Base-by-base conservation (phyloP, 2,329 filamentous ascomycete genomes). In the Alternaria panax region DNA sequence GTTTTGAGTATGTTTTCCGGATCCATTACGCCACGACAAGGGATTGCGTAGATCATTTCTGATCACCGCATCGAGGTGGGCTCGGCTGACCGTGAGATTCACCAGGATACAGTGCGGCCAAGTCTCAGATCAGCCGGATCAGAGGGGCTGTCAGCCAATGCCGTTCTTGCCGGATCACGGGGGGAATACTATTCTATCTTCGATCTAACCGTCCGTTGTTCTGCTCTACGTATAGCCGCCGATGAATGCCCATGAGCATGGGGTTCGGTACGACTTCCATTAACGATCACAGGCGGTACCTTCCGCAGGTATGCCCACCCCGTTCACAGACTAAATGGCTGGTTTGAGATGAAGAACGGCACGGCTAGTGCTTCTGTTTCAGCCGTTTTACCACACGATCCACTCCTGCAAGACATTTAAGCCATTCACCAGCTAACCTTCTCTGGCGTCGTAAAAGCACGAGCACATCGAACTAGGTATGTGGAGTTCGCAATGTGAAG, bases 61-160 rank as follows among this genome's bases (percentile, higher is more conserved):
- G 51, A 67, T 67, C 67, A 69, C 64, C 66, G 65, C 64, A 60
- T 58, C 63, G 64, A 65, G 56, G 30, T 34, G 14, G 60, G 67
- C 66, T 71, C 68, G 69, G 65, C 68, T 72, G 72, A 70, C 66
- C 67, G 63, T 60, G 64, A 64, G 51, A 67, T 55, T 64, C 66
- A 58, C 64, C 64, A 67, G 62, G 47, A 56, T 54, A 53, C 53
- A 53, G 57, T 55, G 46, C 58, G 57, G 70, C 71, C 67, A 76
- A 72, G 72, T 69, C 69, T 75, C 65, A 74, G 72, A 76, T 77
- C 73, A 75, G 70, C 73, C 75, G 71, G 69, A 42, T 67, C 64
- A 55, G 59, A 69, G 54, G 48, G 24, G 28, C 24, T 51, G 32
- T 36, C 54, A 56, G 61, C 57, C 60, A 54, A 58, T 60, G 55